Evolutionary conservation across 257 asterid species (phyloP).

Genomic region (Plectranthus barbatus): DNA sequence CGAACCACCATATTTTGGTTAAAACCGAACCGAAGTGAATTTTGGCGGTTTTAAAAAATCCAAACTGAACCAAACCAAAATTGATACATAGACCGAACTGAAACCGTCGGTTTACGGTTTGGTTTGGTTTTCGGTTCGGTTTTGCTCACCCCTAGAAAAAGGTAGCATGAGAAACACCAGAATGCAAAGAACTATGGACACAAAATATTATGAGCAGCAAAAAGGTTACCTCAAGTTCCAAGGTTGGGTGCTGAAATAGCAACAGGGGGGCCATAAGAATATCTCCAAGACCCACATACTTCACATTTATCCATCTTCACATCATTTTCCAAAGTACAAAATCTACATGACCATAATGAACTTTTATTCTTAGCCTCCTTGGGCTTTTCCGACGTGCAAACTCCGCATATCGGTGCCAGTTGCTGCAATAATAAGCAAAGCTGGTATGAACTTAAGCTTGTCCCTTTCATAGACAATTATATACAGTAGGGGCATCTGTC

Average conservation of each 20-base stretch:
- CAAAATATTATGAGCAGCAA: neutral
- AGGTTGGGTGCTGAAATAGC: conserved; percentile 45
- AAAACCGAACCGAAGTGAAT: too few relatives aligned
- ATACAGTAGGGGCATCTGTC: too few relatives aligned
- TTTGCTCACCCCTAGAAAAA: too few relatives aligned
- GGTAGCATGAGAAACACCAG: neutral
- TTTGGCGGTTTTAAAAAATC: too few relatives aligned
- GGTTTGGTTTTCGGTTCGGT: too few relatives aligned
- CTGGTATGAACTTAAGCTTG: neutral
- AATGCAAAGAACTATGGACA: neutral
- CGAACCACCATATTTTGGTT: too few relatives aligned
- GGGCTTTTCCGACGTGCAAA: conserved; percentile 55
- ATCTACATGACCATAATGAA: conserved; percentile 60
- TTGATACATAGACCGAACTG: too few relatives aligned
- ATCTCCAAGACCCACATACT: conserved; percentile 78
- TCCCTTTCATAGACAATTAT: too few relatives aligned
- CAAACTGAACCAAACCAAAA: too few relatives aligned
- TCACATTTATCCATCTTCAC: conserved; percentile 53
- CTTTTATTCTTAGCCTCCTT: conserved; percentile 28
- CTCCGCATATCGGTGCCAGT: conserved; percentile 69
- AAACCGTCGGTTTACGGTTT: too few relatives aligned
- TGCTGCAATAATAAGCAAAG: conserved; percentile 40
- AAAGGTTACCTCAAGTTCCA: conserved; percentile 46
- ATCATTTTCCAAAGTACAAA: conserved; percentile 70
- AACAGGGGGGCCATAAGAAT: conserved; percentile 59